Evolutionary conservation across 441 rosid species (phyloP).

Genomic region (Euphorbia schlechtendalii): DNA sequence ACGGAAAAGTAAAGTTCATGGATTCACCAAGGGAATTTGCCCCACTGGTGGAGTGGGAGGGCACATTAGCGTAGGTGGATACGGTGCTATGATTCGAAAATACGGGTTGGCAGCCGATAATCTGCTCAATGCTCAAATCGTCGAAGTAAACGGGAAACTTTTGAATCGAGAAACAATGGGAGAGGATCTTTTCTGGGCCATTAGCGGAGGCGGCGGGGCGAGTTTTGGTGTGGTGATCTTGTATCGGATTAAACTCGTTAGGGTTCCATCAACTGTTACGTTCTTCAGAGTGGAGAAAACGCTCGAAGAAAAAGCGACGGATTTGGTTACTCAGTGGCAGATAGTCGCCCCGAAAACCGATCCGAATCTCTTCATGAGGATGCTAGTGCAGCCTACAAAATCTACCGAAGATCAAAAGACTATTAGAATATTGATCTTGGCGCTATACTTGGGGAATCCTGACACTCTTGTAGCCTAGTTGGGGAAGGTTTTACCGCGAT

Average conservation of each 20-base stretch:
- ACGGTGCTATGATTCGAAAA: constrained; percentile 50
- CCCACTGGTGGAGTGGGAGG: constrained; percentile 58
- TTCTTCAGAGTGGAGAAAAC: constrained; percentile 34
- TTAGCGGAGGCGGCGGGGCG: constrained; percentile 67
- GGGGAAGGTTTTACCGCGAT: constrained; percentile 35
- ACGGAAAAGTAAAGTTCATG: constrained; percentile 37
- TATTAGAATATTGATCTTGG: constrained; percentile 28
- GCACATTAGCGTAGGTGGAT: constrained; percentile 55
- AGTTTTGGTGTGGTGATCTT: constrained; percentile 56
- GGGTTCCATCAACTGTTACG: constrained; percentile 49
- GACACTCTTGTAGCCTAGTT: constrained; percentile 32
- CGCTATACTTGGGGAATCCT: constrained; percentile 38
- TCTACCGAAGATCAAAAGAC: constrained; percentile 23
- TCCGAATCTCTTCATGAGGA: constrained; percentile 36
- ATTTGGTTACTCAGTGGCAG: constrained; percentile 52
- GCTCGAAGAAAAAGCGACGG: constrained; percentile 32
- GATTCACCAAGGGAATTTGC: constrained; percentile 53
- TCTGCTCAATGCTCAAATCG: constrained; percentile 42
- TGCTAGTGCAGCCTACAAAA: constrained; percentile 20
- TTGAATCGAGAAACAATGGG: constrained; percentile 43
- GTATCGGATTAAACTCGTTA: constrained; percentile 51
- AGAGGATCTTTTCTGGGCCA: constrained; percentile 60
- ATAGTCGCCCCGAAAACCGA: constrained; percentile 35
- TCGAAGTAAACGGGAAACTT: constrained; percentile 37
- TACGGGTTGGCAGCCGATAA: constrained; percentile 58